Evolutionary conservation across 768 basidiomycete genomes (phyloP), one percentile per base, ranked within the genome.

Genomic region (Hericium rajendrae): DNA sequence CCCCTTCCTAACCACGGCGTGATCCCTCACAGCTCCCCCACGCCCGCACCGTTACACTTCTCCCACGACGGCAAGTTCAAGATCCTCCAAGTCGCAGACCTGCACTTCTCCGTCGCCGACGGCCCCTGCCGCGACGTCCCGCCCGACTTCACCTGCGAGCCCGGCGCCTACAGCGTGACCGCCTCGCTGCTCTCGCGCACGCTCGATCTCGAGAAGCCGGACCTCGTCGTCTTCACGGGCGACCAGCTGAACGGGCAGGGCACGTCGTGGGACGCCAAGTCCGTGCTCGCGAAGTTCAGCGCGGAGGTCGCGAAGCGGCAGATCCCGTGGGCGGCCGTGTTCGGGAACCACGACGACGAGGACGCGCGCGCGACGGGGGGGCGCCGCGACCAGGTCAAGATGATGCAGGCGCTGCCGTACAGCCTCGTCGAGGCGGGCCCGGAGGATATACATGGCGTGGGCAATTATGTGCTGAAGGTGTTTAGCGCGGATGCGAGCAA

Each of bases 171-270:
- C 67, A 83, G 85, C 60, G 77, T 88, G 60, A 93, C 93, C 0
- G 77, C 75, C n/a, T 76, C 82, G 2, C 80, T 97, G 52, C 72
- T 99, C 43, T 80, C 76, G 6, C 78, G 72, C 40, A 78, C 83
- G 20, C 78, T 99, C 22, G 88, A 91, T 53, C 69, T 73, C 13
- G 92, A 95, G 71, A 84, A 88, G 64, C 95, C 95, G 0, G 91
- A 94, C 67, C 69, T 99, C 11, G 87, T 97, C 51, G 86, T 99
- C 8, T 94, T 98, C 65, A 84, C 81, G 0, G 95, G 95, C 0
- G 95, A 98, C 70, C 92, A 94, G 69, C 78, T 97, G 24, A 97
- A 95, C 62, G 94, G 94, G 0, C 94, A 97, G 69, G 80, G 81
- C 12, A 88, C 90, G 0, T 83, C 87, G 0, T 98, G 94, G 89